phyloP scores from a whole-genome alignment of 805 yeast genomes.

The Candida succiphila region DNA sequence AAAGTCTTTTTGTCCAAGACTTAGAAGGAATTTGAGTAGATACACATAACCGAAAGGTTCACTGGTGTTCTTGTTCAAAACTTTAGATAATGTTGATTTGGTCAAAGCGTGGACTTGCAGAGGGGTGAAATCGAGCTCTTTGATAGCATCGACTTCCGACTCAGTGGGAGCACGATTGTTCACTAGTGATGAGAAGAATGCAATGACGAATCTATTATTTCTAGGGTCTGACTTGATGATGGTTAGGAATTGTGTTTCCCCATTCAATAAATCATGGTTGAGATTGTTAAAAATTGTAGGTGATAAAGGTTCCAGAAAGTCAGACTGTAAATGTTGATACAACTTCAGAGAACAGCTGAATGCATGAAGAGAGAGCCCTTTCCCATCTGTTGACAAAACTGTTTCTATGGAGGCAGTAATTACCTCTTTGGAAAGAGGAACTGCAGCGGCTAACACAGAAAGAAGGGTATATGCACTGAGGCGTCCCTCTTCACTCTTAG shows the following conservation, averaged over 20 bases:
- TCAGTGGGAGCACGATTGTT: constrained; percentile 3
- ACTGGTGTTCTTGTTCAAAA: constrained; percentile 3
- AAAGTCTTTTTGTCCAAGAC: constrained; percentile 27
- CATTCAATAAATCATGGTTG: constrained; percentile 9
- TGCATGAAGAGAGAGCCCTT: constrained; percentile 25
- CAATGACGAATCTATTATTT: constrained; percentile 17
- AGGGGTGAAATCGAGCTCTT: constrained; percentile 6
- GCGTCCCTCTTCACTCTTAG: constrained; percentile 50
- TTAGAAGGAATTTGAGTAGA: constrained; percentile 27
- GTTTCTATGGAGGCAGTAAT: constrained; percentile 53
- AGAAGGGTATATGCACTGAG: constrained; percentile 77
- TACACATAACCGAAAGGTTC: constrained; percentile 18
- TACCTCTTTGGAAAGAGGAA: constrained; percentile 50
- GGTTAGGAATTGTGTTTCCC: constrained; percentile 12
- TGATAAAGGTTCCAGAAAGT: constrained; percentile 18
- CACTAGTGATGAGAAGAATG: constrained; percentile 19
- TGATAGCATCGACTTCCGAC: constrained; percentile 5
- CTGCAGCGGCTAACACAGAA: constrained; percentile 66
- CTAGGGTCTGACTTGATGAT: constrained; percentile 7
- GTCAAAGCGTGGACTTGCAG: constrained; percentile 14
- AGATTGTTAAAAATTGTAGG: constrained; percentile 9
- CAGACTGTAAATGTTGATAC: constrained; percentile 34
- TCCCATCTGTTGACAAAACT: constrained; percentile 26
- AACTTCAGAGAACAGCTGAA: constrained; percentile 37
- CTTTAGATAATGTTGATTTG: constrained; percentile 11